Evolutionary conservation across 345 rosid species (phyloP), one percentile per base, ranked within the genome.

Genomic region (Aquilaria yunnanensis): DNA sequence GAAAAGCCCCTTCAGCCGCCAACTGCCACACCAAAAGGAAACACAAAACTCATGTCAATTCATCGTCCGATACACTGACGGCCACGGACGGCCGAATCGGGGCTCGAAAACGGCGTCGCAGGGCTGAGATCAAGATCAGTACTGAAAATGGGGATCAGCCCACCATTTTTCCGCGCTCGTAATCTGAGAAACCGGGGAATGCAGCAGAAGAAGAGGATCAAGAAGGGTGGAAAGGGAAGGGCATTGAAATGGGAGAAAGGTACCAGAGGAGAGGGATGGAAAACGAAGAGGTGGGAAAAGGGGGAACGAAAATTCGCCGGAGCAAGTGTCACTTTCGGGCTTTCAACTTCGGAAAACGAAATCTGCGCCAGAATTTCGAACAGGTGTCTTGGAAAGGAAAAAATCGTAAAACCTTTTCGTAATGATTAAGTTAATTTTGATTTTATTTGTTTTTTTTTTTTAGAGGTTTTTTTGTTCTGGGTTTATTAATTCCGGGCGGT

Each of bases 301-400:
- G 5, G 12, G 2, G 32, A 9, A 46, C 9, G 59, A 31, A 32
- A 66, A 47, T 7, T 41, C 14, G 4, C 10, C 8, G 45, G 33
- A 3, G 50, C 50, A 64, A 33, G 48, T 47, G 32, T 31, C 60
- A 13, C 54, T 48, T 32, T 65, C 69, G 32, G 43, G 47, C 34
- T 47, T 43, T 37, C 30, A 47, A 62, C 64, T 32, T 64, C 59
- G 16, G 61, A 65, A 3, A 60, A 47, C 61, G 69, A 67, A 67
- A 63, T 47, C 65, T 12, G 43, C 10, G 54, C 58, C 62, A 61
- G 9, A 57, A 51, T 61, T 67, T 43, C 70, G 75, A 65, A 67
- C 65, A 60, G 46, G 57, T 51, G 57, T 50, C 4, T 9, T 16
- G 13, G 32, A 16, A 63, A 5, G 2, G 14, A 57, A n/a, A 56